Evolutionary conservation across 2,329 filamentous ascomycete species (phyloP).

Genomic region (Alternaria angustiovoidea): DNA sequence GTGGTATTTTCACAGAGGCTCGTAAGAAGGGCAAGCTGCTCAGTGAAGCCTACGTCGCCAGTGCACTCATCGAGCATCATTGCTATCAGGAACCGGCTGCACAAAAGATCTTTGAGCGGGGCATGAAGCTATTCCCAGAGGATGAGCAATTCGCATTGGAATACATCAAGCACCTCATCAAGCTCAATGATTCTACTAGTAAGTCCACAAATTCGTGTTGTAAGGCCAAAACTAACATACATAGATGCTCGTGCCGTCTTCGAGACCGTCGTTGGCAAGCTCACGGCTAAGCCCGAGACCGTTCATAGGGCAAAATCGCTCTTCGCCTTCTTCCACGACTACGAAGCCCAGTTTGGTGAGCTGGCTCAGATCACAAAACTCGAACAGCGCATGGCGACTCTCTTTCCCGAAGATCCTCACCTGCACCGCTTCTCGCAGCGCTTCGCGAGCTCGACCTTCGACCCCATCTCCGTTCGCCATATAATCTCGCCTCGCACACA

Average conservation of each 20-base stretch:
- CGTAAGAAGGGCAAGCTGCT: slow-evolving; percentile 86
- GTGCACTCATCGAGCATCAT: slow-evolving; percentile 90
- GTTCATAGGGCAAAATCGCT: slow-evolving; percentile 80
- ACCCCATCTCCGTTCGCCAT: slow-evolving; percentile 80
- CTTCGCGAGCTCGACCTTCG: slow-evolving; percentile 73
- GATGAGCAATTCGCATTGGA: slow-evolving; percentile 94
- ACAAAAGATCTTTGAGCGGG: slow-evolving; percentile 94
- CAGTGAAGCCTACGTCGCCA: slow-evolving; percentile 93
- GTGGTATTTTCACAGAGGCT: slow-evolving; percentile 89
- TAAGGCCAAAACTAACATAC: slow-evolving; percentile 16
- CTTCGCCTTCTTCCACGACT: slow-evolving; percentile 92
- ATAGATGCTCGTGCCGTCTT: slow-evolving; percentile 93
- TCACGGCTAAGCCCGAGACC: slow-evolving; percentile 79
- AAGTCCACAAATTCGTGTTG: slow-evolving; percentile 51
- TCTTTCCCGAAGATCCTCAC: slow-evolving; percentile 88
- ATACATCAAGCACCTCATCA: slow-evolving; percentile 93
- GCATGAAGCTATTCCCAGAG: slow-evolving; percentile 90
- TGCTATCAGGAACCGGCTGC: slow-evolving; percentile 95
- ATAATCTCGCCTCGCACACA: slow-evolving; percentile 84
- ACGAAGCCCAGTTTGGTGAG: slow-evolving; percentile 94
- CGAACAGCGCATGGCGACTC: slow-evolving; percentile 88
- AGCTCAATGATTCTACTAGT: slow-evolving; percentile 93
- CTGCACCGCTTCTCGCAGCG: slow-evolving; percentile 78
- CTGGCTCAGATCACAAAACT: slow-evolving; percentile 88
- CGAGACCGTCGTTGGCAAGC: slow-evolving; percentile 86